Percentiles rank a stretch among this genome's conserved stretches.
Evolutionary conservation across 1,284 basidiomycete genomes (phyloP).

Genomic region (Trichosporon ovoides): DNA sequence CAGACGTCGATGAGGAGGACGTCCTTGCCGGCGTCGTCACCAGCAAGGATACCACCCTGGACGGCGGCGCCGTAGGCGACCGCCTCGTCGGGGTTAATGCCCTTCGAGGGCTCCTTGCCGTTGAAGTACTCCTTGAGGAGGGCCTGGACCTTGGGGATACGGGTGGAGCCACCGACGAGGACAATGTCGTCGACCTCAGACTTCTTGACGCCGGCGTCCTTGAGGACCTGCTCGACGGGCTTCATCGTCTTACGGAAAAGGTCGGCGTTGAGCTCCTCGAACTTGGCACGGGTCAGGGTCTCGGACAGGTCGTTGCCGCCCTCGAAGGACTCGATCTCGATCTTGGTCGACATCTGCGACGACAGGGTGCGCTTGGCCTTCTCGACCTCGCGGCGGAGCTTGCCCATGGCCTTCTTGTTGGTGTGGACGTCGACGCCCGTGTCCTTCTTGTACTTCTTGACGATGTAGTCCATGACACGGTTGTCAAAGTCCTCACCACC

Average conservation of each 20-base stretch:
- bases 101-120: constrained; percentile 88
- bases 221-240: constrained; percentile 96
- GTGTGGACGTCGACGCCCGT: constrained; percentile 77
- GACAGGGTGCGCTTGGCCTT: constrained; percentile 98
- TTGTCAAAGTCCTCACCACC: constrained; percentile 99
- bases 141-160: constrained; percentile 97
- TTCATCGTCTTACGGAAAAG: constrained; percentile 99
- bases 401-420: constrained; percentile 88
- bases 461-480: constrained; percentile 95
- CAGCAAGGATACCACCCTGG: constrained; percentile 95
- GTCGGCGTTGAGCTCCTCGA: constrained; percentile 98
- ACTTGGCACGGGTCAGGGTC: constrained; percentile 91
- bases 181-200: constrained; percentile 96
- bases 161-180: constrained; percentile 95
- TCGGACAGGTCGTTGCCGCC: constrained; percentile 94
- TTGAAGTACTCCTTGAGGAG: constrained; percentile 83
- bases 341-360: constrained; percentile 63
- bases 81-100: constrained; percentile 99
- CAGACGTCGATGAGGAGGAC: constrained; percentile 95
- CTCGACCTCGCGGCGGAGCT: constrained; percentile 97
- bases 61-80: constrained; percentile 99
- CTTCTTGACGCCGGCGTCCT: constrained; percentile 97
- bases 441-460: constrained; percentile 95
- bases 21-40: constrained; percentile 97
- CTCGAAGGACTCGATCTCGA: constrained; percentile 82